Base-by-base conservation (phyloP, 306 rosid species). In the Gleditsia sinensis region DNA sequence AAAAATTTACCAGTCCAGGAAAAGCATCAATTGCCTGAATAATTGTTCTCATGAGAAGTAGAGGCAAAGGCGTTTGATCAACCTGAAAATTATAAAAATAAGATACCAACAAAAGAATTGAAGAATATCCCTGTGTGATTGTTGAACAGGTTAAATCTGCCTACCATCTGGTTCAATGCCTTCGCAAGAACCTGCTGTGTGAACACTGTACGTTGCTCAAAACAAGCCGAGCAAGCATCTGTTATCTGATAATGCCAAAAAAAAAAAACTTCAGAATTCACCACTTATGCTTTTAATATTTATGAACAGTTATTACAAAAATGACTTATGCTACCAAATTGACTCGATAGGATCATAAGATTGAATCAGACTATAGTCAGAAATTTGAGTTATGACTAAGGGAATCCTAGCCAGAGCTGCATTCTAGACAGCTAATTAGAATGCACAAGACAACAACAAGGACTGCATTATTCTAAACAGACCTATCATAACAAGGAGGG, bases 141-240 rank as follows among this genome's bases (percentile, higher is more conserved):
- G 32, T 21, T 11, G 21, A 25, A 33, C 55, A 40, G 17, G 45
- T 70, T 23, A 48, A 73, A 63, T 76, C 80, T 32, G 60, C 86
- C 63, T 74, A 95, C 99, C 98, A 95, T 92, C 76, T 88, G 96
- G 76, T 84, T 87, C 91, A 95, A 83, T 54, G 99, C 98, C 87
- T 90, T 95, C n/a, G 96, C 99, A 82, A 95, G 81, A 83, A 90
- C 99, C 89, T 95, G 99, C 82, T 92, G 99, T 7, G 97, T 95
- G 83, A 95, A 95, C 65, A 95, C 98, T 56, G 98, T 95, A 10
- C 97, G 92, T 83, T 95, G 99, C 90, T 95, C 99, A 69, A 95
- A 95, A 82, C 99, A 95, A 72, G 99, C 97, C 20, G 99, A 86
- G 80, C 98, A 95, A 77, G 91, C 98, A 81, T 95, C 97, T 43